Conservation (phyloP, 768 basidiomycete genomes). For the Boletus bicolor region DNA sequence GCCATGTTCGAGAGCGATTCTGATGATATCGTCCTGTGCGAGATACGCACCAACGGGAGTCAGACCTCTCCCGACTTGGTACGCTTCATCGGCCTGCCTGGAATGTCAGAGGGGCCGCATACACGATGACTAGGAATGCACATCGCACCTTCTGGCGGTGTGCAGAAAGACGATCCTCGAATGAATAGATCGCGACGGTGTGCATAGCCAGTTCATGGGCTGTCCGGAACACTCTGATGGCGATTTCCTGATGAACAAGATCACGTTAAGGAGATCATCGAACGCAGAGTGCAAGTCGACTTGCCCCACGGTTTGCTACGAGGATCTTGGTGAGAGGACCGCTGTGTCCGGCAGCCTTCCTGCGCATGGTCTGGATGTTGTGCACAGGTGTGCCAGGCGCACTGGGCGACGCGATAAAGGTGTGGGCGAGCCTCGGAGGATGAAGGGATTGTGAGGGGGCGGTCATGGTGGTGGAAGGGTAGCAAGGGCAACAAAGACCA, state of each 20-base stretch:
- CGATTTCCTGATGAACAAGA: constrained; percentile 75
- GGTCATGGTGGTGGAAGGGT: constrained; percentile 26
- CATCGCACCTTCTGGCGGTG: constrained; percentile 90
- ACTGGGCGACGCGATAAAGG: constrained; percentile 72
- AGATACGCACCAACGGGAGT: constrained; percentile 97
- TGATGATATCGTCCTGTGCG: constrained; percentile 95
- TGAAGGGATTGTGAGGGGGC: constrained; percentile 45
- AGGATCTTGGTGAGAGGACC: constrained; percentile 90
- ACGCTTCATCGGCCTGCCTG: constrained; percentile 90
- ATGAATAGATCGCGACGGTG: constrained; percentile 98
- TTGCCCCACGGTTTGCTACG: constrained; percentile 87
- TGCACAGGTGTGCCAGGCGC: constrained; percentile 83
- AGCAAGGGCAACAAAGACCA: constrained; percentile 6
- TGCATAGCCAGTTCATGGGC: constrained; percentile 99
- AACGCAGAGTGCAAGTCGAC: constrained; percentile 28
- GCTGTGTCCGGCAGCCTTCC: constrained; percentile 86
- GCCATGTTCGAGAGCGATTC: constrained; percentile 94
- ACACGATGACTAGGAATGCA: constrained; percentile 27
- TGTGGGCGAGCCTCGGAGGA: constrained; percentile 69
- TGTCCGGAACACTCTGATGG: constrained; percentile 96
- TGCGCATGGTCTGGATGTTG: constrained; percentile 86
- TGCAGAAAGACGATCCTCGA: constrained; percentile 92
- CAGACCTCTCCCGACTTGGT: constrained; percentile 94
- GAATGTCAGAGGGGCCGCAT: constrained; percentile 24
- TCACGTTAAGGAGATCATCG: constrained; percentile 1